Evolutionary conservation across 306 rosid species (phyloP), one percentile per base, ranked within the genome.

Genomic region (Vigna hirtella): DNA sequence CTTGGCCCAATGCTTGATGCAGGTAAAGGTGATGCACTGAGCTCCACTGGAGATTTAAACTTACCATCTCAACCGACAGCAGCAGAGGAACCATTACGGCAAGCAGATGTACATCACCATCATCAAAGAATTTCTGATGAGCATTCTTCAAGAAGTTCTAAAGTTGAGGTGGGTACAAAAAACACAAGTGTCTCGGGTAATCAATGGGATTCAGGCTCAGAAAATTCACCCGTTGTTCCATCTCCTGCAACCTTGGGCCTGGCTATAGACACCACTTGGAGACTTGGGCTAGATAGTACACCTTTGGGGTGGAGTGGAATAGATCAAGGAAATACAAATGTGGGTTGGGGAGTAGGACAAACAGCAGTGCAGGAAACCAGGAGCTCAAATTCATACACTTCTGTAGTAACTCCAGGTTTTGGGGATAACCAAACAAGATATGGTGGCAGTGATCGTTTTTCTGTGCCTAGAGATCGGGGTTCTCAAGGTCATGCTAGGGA

Each of bases 1-100:
- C 90, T 93, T 76, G 81, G 89, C 82, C 94, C 99, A 18, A 84
- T 88, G 65, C 90, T 83, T 28, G 98, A 89, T 73, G 90, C 86
- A 12, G 97, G 92, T 81, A 96, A 89, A 83, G 87, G 97, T 47
- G 96, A 87, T 73, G 93, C 93, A 72, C 81, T 95, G 74, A 91
- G 98, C 84, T 91, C 99, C 49, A 86, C 93, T 0, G 79, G 82
- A 58, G 95, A 93, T 87, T 68, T 88, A 76, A 91, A 87, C 64
- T 81, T 86, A 50, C 87, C 86, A 4, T 79, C 83, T 34, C 90
- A 87, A 61, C 74, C 91, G 0, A 52, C 80, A 10, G 88, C 80
- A 68, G 76, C 83, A 24, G 95, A 87, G 55, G 96, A 86, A 76
- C 83, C 84, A 52, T 70, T 62, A 53, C 73, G 66, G 70, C 85